These are phyloP conservation scores for Penicillium odoratum DNA, from an alignment of 495 filamentous ascomycete species.

Conservation along the genomic window DNA sequence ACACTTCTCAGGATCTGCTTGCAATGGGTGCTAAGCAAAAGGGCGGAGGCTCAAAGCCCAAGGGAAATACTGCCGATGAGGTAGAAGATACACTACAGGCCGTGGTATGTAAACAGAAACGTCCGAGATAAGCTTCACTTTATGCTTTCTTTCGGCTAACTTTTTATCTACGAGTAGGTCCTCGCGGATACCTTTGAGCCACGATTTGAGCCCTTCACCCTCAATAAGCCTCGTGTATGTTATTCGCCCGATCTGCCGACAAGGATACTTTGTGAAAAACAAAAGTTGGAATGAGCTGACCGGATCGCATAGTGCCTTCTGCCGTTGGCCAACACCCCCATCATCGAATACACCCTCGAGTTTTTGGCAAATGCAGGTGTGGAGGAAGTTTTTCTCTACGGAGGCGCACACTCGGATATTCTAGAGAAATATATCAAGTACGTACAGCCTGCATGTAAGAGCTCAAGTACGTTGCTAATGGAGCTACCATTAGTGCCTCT, in stretches of 20 bases:
- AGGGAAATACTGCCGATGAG: slow-evolving; percentile 60
- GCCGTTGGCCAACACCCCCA: slow-evolving; percentile 86
- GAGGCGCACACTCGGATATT: slow-evolving; percentile 83
- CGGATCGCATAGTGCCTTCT: slow-evolving; percentile 71
- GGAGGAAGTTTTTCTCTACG: slow-evolving; percentile 89
- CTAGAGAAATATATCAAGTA: slow-evolving; percentile 82
- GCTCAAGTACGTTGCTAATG: slow-evolving; percentile 9
- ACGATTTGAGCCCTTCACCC: slow-evolving; percentile 82
- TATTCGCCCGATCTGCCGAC: neutral
- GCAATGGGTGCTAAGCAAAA: slow-evolving; percentile 58
- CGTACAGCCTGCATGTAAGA: neutral
- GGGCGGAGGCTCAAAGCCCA: slow-evolving; percentile 60
- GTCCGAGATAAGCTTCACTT: neutral
- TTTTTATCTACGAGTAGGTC: slow-evolving; percentile 46
- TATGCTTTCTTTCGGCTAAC: slow-evolving; percentile 16
- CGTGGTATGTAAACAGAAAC: slow-evolving; percentile 56
- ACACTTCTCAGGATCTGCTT: slow-evolving; percentile 9
- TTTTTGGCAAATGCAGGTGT: slow-evolving; percentile 93
- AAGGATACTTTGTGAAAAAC: neutral
- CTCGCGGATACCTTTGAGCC: slow-evolving; percentile 94
- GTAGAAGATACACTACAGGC: slow-evolving; percentile 87
- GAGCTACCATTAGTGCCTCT: slow-evolving; percentile 47
- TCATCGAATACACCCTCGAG: slow-evolving; percentile 97
- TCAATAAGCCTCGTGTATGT: slow-evolving; percentile 83
- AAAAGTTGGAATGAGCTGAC: slow-evolving; percentile 1